Evolutionary conservation across 2,329 filamentous ascomycete genomes (phyloP).

Genomic region (Diplodia intermedia): DNA sequence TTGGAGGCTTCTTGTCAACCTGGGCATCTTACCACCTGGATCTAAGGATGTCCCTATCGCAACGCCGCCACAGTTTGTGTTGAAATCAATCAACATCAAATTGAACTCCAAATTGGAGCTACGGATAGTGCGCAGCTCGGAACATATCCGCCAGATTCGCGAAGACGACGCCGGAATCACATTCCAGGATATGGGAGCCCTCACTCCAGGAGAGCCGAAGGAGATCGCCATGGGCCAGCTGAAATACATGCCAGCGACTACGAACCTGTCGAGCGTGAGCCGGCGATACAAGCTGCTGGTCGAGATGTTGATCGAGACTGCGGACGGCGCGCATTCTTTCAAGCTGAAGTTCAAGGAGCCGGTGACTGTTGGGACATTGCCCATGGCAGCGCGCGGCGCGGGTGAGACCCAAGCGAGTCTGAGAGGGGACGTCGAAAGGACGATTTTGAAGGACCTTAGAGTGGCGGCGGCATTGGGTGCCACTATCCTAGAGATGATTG

Average conservation of each 20-base stretch:
- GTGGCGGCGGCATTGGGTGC: not conserved
- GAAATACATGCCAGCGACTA: not conserved
- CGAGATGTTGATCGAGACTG: not conserved
- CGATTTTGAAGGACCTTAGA: not conserved
- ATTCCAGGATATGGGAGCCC: not conserved
- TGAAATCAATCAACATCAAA: slow-evolving; percentile 8
- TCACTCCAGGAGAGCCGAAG: not conserved
- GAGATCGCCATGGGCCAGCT: slow-evolving; percentile 17
- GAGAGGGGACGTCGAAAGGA: not conserved
- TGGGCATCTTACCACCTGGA: not conserved
- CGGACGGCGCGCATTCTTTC: slow-evolving; percentile 3
- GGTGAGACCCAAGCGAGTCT: not conserved
- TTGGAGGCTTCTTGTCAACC: not conserved
- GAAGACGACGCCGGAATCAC: not conserved
- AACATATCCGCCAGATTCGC: not conserved
- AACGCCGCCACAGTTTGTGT: not conserved
- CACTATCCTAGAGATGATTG: not conserved
- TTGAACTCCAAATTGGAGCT: slow-evolving; percentile 2
- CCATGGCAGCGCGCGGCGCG: not conserved
- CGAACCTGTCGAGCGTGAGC: not conserved
- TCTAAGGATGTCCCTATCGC: not conserved
- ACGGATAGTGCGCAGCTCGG: not conserved
- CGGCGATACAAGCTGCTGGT: not conserved
- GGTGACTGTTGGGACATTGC: not conserved
- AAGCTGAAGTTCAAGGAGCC: slow-evolving; percentile 4